Percentiles rank a stretch among this genome's conserved stretches.
These are phyloP conservation scores for Trapa incisa DNA, from an alignment of 345 rosid genomes.

Conservation along the genomic window DNA sequence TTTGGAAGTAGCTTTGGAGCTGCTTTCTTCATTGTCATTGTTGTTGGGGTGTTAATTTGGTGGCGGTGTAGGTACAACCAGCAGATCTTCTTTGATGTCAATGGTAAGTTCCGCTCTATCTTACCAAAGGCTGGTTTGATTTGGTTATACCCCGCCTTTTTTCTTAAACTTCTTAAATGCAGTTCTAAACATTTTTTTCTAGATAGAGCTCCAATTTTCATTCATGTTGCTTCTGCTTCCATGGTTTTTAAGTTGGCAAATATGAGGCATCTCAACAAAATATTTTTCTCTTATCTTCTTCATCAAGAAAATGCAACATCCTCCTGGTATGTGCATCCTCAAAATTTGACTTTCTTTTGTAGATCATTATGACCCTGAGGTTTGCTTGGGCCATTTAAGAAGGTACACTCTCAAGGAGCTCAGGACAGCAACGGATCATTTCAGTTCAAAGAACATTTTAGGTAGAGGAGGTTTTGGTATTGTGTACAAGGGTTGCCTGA, in stretches of 20 bases:
- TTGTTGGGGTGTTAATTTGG: conserved; percentile 62
- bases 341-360: conserved; percentile 16
- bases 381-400: conserved; percentile 72
- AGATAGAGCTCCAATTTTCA: too few species aligned
- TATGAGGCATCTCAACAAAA: too few species aligned
- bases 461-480: conserved; percentile 94
- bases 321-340: conserved; percentile 4
- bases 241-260: too few species aligned
- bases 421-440: conserved; percentile 76
- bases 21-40: conserved; percentile 42
- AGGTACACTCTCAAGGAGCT: conserved; percentile 89
- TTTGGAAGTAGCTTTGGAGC: conserved; percentile 80
- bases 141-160: background rate
- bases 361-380: conserved; percentile 92
- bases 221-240: too few species aligned
- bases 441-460: conserved; percentile 71
- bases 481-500: conserved; percentile 78
- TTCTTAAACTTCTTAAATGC: background rate
- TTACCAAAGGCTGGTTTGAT: background rate
- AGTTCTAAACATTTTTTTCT: background rate
- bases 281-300: too few species aligned
- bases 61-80: conserved; percentile 82
- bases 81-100: conserved; percentile 93
- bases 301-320: too few species aligned
- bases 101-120: conserved; percentile 41